Evolutionary conservation across 2,329 filamentous ascomycete species (phyloP).

Genomic region (Penicillium fuscoglaucum): DNA sequence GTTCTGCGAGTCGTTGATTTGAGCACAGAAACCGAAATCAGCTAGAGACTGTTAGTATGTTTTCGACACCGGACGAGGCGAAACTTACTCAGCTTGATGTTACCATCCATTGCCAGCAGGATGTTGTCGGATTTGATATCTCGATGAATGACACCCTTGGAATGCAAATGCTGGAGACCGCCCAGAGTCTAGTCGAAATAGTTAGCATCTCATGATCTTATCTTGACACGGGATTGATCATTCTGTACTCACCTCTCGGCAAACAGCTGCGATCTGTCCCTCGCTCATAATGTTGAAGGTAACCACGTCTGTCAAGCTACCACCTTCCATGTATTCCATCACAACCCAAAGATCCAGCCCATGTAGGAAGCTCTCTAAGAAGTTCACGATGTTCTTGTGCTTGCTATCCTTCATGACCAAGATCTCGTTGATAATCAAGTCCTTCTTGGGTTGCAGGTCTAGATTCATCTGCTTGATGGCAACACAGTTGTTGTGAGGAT

Average conservation of each 20-base stretch:
- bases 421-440: slow-evolving; percentile 98
- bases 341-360: slow-evolving; percentile 94
- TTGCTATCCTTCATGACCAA: slow-evolving; percentile 99
- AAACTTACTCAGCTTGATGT: slow-evolving; percentile 89
- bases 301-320: slow-evolving; percentile 94
- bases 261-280: slow-evolving; percentile 93
- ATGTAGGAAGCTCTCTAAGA: slow-evolving; percentile 93
- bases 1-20: slow-evolving; percentile 95
- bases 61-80: not conserved
- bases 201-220: slow-evolving; percentile 16
- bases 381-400: slow-evolving; percentile 98
- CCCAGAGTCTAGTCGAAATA: slow-evolving; percentile 64
- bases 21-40: slow-evolving; percentile 97
- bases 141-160: slow-evolving; percentile 95
- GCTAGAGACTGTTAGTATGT: slow-evolving; percentile 54
- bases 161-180: slow-evolving; percentile 91
- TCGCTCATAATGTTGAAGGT: slow-evolving; percentile 99
- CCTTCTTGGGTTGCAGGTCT: slow-evolving; percentile 97
- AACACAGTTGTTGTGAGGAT: slow-evolving; percentile 79
- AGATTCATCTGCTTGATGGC: slow-evolving; percentile 99
- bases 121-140: slow-evolving; percentile 99
- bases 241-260: slow-evolving; percentile 66
- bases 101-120: slow-evolving; percentile 85
- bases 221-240: not conserved
- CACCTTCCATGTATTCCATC: slow-evolving; percentile 99